Percentiles rank a stretch among this genome's conserved stretches.
These are phyloP conservation scores for Claviceps sp. DNA, from an alignment of 2,329 filamentous ascomycete genomes.

Conservation along the genomic window DNA sequence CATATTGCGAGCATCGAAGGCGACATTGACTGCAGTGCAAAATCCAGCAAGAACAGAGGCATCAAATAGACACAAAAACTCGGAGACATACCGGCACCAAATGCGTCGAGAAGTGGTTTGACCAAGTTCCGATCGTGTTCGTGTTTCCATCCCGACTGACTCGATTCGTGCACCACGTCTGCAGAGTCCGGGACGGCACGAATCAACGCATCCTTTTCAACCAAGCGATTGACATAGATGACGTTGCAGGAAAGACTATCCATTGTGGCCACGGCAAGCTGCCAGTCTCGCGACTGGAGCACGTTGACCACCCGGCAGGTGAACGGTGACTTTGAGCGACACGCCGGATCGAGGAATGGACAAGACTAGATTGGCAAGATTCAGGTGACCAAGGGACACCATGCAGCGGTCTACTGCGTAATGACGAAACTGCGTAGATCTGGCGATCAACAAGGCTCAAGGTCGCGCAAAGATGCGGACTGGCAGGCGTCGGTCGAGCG, in stretches of 20 bases:
- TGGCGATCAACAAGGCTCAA: neutral
- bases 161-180: neutral
- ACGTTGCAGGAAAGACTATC: slow-evolving; percentile 44
- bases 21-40: neutral
- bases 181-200: slow-evolving; percentile 12
- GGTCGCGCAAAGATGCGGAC: neutral
- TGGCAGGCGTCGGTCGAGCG: neutral
- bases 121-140: slow-evolving; percentile 32
- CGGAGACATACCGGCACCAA: slow-evolving; percentile 34
- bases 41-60: neutral
- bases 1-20: neutral
- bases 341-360: neutral
- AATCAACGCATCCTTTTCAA: slow-evolving; percentile 33
- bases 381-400: neutral
- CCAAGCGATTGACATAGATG: slow-evolving; percentile 45
- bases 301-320: slow-evolving; percentile 33
- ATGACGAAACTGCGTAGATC: neutral
- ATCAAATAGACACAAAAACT: neutral
- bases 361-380: neutral
- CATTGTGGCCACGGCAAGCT: slow-evolving; percentile 42
- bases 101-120: slow-evolving; percentile 36
- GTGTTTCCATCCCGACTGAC: slow-evolving; percentile 19
- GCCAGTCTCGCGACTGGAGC: slow-evolving; percentile 49
- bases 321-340: slow-evolving; percentile 5
- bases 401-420: neutral